A percentile compares a stretch with the other conserved stretches of the same genome.
These are phyloP conservation scores for Panus rudis DNA, from an alignment of 768 basidiomycete species.

Conservation along the genomic window DNA sequence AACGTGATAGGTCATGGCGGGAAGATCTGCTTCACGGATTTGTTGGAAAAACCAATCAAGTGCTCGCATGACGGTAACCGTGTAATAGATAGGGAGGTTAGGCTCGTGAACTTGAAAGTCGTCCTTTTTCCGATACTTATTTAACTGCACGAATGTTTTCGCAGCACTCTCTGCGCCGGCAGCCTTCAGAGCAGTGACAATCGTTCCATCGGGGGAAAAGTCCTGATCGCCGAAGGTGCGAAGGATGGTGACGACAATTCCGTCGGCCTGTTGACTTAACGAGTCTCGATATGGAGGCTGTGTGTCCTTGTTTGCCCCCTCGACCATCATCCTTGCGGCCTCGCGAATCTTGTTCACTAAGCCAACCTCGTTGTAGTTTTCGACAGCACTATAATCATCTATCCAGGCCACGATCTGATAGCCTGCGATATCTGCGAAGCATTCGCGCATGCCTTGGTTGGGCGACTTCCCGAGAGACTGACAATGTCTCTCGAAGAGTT, in stretches of 20 bases:
- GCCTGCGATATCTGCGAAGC: conserved; percentile 67
- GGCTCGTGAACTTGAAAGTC: conserved; percentile 51
- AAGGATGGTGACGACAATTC: conserved; percentile 52
- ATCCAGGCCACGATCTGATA: conserved; percentile 47
- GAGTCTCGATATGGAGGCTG: conserved; percentile 28
- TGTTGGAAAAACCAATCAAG: conserved; percentile 52
- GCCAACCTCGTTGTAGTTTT: conserved; percentile 25
- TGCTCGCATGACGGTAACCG: conserved; percentile 43
- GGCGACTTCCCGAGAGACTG: conserved; percentile 42
- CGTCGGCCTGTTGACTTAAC: conserved; percentile 42
- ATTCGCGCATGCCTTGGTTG: conserved; percentile 47
- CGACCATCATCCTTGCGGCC: conserved; percentile 25
- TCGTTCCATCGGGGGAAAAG: conserved; percentile 42
- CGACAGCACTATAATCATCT: conserved; percentile 21
- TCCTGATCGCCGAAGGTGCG: conserved; percentile 66
- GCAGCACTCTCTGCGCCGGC: conserved; percentile 31
- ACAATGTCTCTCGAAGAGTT: conserved; percentile 57
- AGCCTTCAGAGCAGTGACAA: conserved; percentile 36
- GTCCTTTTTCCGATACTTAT: conserved; percentile 40
- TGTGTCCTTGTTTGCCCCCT: too few species aligned
- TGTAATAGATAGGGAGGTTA: conserved; percentile 56
- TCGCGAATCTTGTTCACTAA: too few species aligned
- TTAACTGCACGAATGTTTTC: conserved; percentile 43
- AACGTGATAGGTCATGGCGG: conserved; percentile 71
- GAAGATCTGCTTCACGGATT: conserved; percentile 34